phyloP scores from a whole-genome alignment of 495 filamentous ascomycete species.

The Penicillium macrosclerotiorum region DNA sequence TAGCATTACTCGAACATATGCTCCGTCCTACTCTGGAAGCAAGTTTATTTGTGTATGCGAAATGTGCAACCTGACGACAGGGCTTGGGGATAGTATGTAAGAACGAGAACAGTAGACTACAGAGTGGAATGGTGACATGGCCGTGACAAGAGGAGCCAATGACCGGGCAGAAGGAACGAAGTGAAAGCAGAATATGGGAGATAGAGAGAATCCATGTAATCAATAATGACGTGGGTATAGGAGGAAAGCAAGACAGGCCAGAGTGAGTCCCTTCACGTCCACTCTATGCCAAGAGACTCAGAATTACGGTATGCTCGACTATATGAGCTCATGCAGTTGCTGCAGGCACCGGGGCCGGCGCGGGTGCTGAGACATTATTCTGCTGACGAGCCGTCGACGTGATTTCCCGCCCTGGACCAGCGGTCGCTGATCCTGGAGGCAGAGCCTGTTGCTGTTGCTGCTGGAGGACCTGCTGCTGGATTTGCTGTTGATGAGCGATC shows the following conservation, averaged over 20 bases:
- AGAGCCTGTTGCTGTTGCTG: slow-evolving; percentile 39
- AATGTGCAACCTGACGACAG: no score
- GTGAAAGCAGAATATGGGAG: slow-evolving; percentile 11
- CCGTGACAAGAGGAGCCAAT: slow-evolving; percentile 3
- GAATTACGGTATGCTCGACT: slow-evolving; percentile 2
- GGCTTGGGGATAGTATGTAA: no score
- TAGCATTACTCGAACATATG: no score
- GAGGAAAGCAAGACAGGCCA: slow-evolving; percentile 10
- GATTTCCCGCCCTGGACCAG: slow-evolving; percentile 38
- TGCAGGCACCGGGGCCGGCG: slow-evolving; percentile 29
- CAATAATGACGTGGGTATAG: slow-evolving; percentile 19
- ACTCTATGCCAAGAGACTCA: slow-evolving; percentile 3
- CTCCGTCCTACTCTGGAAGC: no score
- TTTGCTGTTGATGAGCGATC: slow-evolving; percentile 46
- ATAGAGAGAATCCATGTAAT: slow-evolving; percentile 2
- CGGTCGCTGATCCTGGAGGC: slow-evolving; percentile 39
- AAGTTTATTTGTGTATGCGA: no score
- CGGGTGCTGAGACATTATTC: slow-evolving; percentile 6
- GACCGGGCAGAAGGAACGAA: slow-evolving; percentile 4
- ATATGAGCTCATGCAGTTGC: slow-evolving; percentile 26
- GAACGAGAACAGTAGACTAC: slow-evolving; percentile 19
- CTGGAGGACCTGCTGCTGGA: slow-evolving; percentile 42
- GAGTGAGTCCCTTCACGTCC: neutral
- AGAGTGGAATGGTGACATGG: slow-evolving; percentile 20
- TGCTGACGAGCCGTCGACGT: slow-evolving; percentile 14